phyloP scores from a whole-genome alignment of 495 filamentous ascomycete species.

The Zalerion maritima region DNA sequence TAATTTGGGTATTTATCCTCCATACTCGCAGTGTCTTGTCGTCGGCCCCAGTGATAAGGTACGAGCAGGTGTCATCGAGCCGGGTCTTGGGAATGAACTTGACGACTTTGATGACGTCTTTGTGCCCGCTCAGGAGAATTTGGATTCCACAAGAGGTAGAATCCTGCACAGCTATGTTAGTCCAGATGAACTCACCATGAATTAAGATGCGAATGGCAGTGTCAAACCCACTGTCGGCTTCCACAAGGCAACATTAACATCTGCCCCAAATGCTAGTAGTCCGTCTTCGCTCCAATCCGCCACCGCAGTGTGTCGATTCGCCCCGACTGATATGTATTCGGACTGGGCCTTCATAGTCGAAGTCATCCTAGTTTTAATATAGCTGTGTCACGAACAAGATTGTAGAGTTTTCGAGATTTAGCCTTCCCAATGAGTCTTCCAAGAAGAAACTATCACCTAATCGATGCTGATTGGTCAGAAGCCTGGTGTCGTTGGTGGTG shows the following conservation, averaged over 20 bases:
- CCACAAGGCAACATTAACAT: slow-evolving; percentile 82
- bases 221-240: slow-evolving; percentile 51
- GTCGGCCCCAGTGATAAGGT: slow-evolving; percentile 66
- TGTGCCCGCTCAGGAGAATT: slow-evolving; percentile 64
- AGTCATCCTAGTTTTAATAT: neutral
- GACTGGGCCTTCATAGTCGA: slow-evolving; percentile 8
- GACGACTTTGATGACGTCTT: slow-evolving; percentile 67
- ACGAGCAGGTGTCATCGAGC: slow-evolving; percentile 23
- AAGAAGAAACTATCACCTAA: neutral
- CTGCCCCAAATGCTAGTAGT: slow-evolving; percentile 77
- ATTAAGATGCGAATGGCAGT: neutral
- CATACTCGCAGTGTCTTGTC: slow-evolving; percentile 71
- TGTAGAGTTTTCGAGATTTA: neutral
- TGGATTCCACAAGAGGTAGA: slow-evolving; percentile 44
- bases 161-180: slow-evolving; percentile 19
- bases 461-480: neutral
- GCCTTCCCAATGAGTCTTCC: neutral
- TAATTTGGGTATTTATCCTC: slow-evolving; percentile 23
- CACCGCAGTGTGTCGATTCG: slow-evolving; percentile 75
- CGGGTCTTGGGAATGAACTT: slow-evolving; percentile 51
- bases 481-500: neutral
- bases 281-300: slow-evolving; percentile 76
- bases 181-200: slow-evolving; percentile 9
- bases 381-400: neutral
- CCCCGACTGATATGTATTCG: slow-evolving; percentile 69